Evolutionary conservation across 2,329 filamentous ascomycete species (phyloP), one percentile per base, ranked within the genome.

Genomic region (Colletotrichum sp.): DNA sequence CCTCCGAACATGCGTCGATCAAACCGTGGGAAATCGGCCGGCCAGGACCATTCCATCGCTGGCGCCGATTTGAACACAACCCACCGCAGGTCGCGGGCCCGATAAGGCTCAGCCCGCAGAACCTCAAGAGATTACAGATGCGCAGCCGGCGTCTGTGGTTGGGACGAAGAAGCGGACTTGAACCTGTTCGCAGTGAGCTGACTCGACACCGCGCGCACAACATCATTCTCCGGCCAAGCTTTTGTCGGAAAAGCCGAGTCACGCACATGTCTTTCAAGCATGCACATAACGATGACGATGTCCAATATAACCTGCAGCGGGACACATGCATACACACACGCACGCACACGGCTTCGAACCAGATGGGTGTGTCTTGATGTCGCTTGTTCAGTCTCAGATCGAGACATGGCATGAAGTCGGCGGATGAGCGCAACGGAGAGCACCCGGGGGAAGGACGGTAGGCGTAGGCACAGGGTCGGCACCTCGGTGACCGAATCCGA

Each of bases 1-100:
- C 55, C 68, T 62, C 67, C 57, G 55, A 62, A 62, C 70, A 55
- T 32, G 28, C 59, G 70, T 60, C 64, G 70, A 76, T 76, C 70
- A 73, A 76, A 76, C 73, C 12, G 18, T 49, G 36, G 64, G 59
- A 24, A 72, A 34, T 55, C 59, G 44, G 30, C 26, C 39, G 39
- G 39, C 39, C 39, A 49, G 39, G 39, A n/a, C 26, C 21, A 26
- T 30, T 69, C 64, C 67, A 64, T 75, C 39, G 69, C 72, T 39
- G 55, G 39, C 55, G 30, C 32, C 60, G 70, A 30, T 67, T 62
- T 57, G 52, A 26, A 26, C 28, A 34, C 39, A 49, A 26, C 49
- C 52, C 36, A 66, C 60, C 52, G 24, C 52, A 57, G 13, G 24
- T 67, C 30, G 49, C 73, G 70, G 70, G 60, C 52, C 57, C 64